Base-by-base conservation (phyloP, 148 eudicot genomes). In the Selenicereus undatus region DNA sequence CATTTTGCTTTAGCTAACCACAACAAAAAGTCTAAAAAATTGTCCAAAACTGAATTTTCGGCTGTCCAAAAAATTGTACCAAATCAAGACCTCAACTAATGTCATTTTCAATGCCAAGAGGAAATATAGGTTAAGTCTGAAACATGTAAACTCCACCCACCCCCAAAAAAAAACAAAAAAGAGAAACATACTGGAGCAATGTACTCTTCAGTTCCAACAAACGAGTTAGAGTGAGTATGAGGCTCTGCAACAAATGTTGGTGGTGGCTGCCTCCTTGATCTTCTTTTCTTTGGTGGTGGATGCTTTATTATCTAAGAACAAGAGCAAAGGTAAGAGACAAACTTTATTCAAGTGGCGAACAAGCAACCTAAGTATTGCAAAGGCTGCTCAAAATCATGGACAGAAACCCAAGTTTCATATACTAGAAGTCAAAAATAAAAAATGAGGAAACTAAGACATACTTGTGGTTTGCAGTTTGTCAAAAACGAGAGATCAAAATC, bases 161-260 rank as follows among this genome's bases (percentile, higher is more conserved):
- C 43, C 43, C 43, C 48, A 42, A 22, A 18, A n/a, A 48, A 27
- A 77, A 32, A 70, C 42, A 4, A 75, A 32, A 32, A 32, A 32
- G 32, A 32, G 36, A 54, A 48, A 79, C 90, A 66, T 93, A 96
- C 99, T 80, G 99, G 99, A 82, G 99, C 97, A 84, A 96, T 96
- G 86, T 96, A 96, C 87, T 96, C 99, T 87, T 96, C 99, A 52
- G 99, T 96, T 81, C 99, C 99, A 78, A 96, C 99, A 85, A 96
- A 96, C 24, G 99, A 96, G 85, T 96, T 96, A 62, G 99, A 96
- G 51, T 93, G 98, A 18, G 92, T 83, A 82, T 78, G 78, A 60
- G 98, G 98, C 83, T 93, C 99, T 81, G 99, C 99, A 78, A 96
- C 90, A 80, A 96, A 91, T 52, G 85, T 79, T 24, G 99, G 98